phyloP scores from a whole-genome alignment of 73 alveolate genomes.

The Paramecium tetraurelia region DNA sequence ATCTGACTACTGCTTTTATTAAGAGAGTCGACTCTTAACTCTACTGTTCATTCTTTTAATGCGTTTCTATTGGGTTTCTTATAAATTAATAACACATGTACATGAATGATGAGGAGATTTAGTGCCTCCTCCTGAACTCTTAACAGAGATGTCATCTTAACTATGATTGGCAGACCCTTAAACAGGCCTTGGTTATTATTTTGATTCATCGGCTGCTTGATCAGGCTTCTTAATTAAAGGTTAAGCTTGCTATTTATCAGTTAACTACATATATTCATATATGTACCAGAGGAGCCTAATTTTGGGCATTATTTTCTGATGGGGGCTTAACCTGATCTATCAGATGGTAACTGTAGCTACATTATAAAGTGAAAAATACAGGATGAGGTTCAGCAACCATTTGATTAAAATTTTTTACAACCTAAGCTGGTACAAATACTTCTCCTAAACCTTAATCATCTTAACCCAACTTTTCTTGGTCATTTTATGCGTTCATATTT shows the following conservation, averaged over 20 bases:
- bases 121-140: not conserved
- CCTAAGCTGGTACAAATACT: constrained; percentile 1
- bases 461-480: not conserved
- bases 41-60: constrained; percentile 16
- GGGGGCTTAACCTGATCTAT: not conserved
- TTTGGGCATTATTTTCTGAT: not conserved
- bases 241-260: not conserved
- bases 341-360: constrained; percentile 36
- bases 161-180: not conserved
- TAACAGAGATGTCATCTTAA: not conserved
- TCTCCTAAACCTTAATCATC: not conserved
- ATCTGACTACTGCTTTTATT: not conserved
- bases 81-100: not conserved
- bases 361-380: not conserved
- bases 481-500: not conserved
- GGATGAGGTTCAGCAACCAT: constrained; percentile 23
- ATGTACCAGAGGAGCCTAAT: not conserved
- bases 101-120: not conserved
- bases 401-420: constrained; percentile 4
- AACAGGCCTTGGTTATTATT: not conserved
- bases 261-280: not conserved
- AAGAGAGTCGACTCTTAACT: not conserved
- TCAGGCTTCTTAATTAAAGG: not conserved
- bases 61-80: not conserved
- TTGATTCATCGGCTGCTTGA: not conserved